Percentiles rank a stretch among this genome's conserved stretches.
Conservation (phyloP, 257 asterid genomes). For the Rehmannia glutinosa region DNA sequence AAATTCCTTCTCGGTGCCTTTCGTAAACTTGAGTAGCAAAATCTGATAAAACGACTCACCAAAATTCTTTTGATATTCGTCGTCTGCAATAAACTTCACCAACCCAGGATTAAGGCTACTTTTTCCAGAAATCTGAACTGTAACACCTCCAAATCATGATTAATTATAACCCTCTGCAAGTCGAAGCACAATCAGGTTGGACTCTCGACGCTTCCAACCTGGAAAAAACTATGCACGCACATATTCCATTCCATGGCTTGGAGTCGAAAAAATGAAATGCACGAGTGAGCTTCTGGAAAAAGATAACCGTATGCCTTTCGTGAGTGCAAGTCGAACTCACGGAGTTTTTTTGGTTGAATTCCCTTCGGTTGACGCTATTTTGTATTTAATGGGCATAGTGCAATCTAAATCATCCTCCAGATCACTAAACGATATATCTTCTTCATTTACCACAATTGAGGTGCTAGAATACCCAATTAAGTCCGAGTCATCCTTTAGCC, state of each 20-base stretch:
- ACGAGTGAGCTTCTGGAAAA: too few relatives aligned
- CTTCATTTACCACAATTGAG: conserved; percentile 51
- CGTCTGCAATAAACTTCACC: conserved; percentile 13
- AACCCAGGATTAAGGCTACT: not conserved
- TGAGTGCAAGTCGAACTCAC: conserved; percentile 16
- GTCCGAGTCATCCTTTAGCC: conserved; percentile 80
- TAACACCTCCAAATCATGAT: not conserved
- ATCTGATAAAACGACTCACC: conserved; percentile 11
- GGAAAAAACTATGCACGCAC: not conserved
- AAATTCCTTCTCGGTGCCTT: conserved; percentile 18
- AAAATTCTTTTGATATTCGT: conserved; percentile 14
- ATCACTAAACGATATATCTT: conserved; percentile 95
- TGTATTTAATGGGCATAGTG: conserved; percentile 45
- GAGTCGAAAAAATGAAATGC: too few relatives aligned
- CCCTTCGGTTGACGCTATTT: conserved; percentile 29
- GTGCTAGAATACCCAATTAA: conserved; percentile 52
- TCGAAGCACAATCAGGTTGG: not conserved
- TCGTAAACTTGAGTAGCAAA: not conserved
- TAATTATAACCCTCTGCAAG: not conserved
- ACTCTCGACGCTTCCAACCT: conserved; percentile 1
- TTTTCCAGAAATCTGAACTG: not conserved
- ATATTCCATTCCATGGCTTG: conserved; percentile 2
- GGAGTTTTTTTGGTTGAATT: conserved; percentile 29
- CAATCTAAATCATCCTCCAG: conserved; percentile 82
- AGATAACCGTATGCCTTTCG: too few relatives aligned